Evolutionary conservation across 805 yeast genomes (phyloP), one percentile per base, ranked within the genome.

Genomic region (Ogataea ramenticola): DNA sequence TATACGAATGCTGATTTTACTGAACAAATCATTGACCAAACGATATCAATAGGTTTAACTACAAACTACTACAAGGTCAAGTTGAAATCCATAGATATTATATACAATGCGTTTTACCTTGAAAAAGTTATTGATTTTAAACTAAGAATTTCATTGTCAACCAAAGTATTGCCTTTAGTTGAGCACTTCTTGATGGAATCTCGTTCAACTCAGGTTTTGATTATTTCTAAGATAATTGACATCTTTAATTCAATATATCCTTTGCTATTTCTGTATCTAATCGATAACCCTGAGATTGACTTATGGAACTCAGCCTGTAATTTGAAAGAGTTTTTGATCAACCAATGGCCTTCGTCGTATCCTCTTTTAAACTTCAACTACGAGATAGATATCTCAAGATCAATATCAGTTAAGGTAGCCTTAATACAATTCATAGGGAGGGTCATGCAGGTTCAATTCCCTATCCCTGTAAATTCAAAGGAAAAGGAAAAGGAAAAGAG

Each of bases 381-480:
- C 37, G 86, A 76, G 47, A 67, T 70, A 32, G 80, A 77, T 51
- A 52, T 62, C 27, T 55, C 66, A 31, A 72, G 80, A 58, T 73
- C 79, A 39, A 61, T 79, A 33, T 79, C 83, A 14, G 66, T 80
- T 39, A 79, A 76, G 59, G 64, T 85, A n/a, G 81, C 90, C 26
- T 68, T 83, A n/a, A 67, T 82, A 42, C 86, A 84, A 61, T 79
- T 90, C 46, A 75, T 87, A 11, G 78, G 78, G n/a, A 72, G 72
- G 43, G 62, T 81, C 4, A 69, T 81, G 14, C 66, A 71, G 31
- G 71, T 75, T 1, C 88, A 82, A 46, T 62, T 79, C 3, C 68
- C 75, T 3, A 24, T 24, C 10, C 27, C 27, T 24, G 10, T 10
- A 10, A 24, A 10, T 24, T 62, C 71, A 2, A 33, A 11, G 2